Percentiles rank a stretch among this genome's conserved stretches.
Evolutionary conservation across 225 moss, liverwort and hornwort genomes (phyloP).

Genomic region (Bryoerythrophyllum caledonicum): DNA sequence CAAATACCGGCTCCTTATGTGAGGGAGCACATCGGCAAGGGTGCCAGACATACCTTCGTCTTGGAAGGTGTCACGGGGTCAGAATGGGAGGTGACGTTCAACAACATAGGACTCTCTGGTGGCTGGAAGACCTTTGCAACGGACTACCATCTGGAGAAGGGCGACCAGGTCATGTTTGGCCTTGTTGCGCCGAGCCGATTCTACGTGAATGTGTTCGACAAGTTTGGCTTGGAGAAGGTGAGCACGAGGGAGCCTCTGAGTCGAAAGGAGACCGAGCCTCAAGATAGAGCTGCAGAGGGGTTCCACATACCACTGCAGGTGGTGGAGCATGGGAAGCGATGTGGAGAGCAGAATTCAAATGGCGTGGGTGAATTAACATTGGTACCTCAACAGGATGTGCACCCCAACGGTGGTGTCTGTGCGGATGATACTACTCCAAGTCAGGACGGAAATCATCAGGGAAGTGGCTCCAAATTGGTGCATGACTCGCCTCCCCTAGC

Average conservation of each 20-base stretch:
- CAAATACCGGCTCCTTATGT: constrained; percentile 20
- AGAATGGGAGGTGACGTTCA: constrained; percentile 30
- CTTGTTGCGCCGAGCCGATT: constrained; percentile 23
- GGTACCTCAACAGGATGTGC: background rate
- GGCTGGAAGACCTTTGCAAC: constrained; percentile 38
- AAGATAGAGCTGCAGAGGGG: constrained; percentile 6
- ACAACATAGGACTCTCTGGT: constrained; percentile 15
- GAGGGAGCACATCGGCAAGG: constrained; percentile 26
- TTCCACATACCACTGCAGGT: background rate
- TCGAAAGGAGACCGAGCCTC: background rate
- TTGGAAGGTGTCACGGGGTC: constrained; percentile 29
- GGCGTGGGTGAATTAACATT: background rate
- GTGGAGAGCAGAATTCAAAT: background rate
- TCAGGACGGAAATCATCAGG: constrained; percentile 10
- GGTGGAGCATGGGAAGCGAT: constrained; percentile 3
- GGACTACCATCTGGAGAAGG: constrained; percentile 31
- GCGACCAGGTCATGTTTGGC: constrained; percentile 28
- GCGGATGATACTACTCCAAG: background rate
- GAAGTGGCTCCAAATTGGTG: background rate
- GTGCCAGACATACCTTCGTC: constrained; percentile 7
- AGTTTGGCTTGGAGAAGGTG: constrained; percentile 30
- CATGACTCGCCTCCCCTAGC: background rate
- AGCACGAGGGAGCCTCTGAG: background rate
- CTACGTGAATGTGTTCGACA: constrained; percentile 30
- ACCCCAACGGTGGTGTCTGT: constrained; percentile 1